phyloP scores from a whole-genome alignment of 2,329 filamentous ascomycete genomes.

The Fusarium oligoseptatum region DNA sequence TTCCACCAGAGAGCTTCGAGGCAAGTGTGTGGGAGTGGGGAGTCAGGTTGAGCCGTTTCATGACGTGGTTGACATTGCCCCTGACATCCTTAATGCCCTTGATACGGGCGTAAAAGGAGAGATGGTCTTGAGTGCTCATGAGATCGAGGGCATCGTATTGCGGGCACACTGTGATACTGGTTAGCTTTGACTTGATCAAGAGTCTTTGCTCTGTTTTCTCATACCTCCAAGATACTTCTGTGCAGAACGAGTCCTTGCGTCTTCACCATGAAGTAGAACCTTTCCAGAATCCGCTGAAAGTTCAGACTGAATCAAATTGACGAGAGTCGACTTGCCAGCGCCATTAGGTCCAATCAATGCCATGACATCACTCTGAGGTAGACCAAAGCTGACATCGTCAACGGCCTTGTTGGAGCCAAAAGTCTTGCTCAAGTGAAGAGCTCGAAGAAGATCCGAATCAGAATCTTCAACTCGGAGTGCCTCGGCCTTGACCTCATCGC shows the following conservation, averaged over 20 bases:
- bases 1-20: slow-evolving; percentile 82
- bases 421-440: slow-evolving; percentile 75
- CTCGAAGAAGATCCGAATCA: slow-evolving; percentile 66
- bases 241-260: slow-evolving; percentile 68
- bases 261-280: slow-evolving; percentile 82
- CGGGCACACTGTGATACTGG: slow-evolving; percentile 79
- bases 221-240: slow-evolving; percentile 76
- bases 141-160: slow-evolving; percentile 86
- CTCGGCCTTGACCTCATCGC: slow-evolving; percentile 2
- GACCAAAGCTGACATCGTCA: slow-evolving; percentile 78
- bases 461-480: slow-evolving; percentile 46
- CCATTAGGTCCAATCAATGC: slow-evolving; percentile 83
- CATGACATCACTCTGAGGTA: slow-evolving; percentile 77
- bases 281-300: slow-evolving; percentile 57
- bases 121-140: slow-evolving; percentile 85
- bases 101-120: slow-evolving; percentile 84
- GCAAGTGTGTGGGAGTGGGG: slow-evolving; percentile 79
- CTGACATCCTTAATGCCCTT: slow-evolving; percentile 79
- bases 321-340: slow-evolving; percentile 84
- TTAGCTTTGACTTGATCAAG: slow-evolving; percentile 53
- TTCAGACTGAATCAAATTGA: not conserved
- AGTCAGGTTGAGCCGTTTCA: slow-evolving; percentile 78
- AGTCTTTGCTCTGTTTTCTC: slow-evolving; percentile 77
- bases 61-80: slow-evolving; percentile 78
- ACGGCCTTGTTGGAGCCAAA: slow-evolving; percentile 76